Conservation (phyloP, 78 protist genomes). For the Fonticula alba region DNA sequence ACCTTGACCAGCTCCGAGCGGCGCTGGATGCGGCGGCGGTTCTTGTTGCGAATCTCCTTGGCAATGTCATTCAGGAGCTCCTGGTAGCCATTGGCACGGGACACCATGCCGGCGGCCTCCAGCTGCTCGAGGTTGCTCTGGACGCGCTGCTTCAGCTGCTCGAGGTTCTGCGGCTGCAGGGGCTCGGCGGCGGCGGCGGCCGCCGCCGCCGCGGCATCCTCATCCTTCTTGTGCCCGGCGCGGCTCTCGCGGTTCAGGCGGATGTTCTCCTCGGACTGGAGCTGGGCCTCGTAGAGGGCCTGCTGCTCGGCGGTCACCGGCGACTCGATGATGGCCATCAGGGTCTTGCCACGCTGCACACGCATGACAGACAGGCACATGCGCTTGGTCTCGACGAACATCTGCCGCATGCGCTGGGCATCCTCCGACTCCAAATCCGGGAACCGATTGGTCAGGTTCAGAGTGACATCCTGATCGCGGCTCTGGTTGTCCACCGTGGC, state of each 20-base stretch:
- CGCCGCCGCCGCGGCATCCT: too few relatives aligned
- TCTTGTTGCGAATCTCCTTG: conserved; percentile 10
- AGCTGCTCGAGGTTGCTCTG: not conserved
- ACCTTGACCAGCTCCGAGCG: not conserved
- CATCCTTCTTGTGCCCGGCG: too few relatives aligned
- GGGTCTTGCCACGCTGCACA: conserved; percentile 3
- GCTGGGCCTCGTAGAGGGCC: not conserved
- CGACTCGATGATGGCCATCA: not conserved
- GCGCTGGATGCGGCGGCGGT: not conserved
- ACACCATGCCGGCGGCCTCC: conserved; percentile 2
- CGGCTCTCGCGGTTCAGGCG: too few relatives aligned
- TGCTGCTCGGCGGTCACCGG: conserved; percentile 4
- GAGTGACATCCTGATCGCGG: not conserved
- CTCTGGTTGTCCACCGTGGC: too few relatives aligned
- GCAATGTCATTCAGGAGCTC: conserved; percentile 2
- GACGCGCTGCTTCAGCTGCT: not conserved
- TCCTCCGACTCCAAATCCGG: too few relatives aligned
- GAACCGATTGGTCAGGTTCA: not conserved
- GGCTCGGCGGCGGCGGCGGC: not conserved
- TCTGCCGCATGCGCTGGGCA: too few relatives aligned
- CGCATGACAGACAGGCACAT: not conserved
- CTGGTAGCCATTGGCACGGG: not conserved
- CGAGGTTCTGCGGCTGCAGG: not conserved
- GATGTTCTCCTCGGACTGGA: not conserved
- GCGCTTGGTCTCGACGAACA: not conserved